Conservation (phyloP, 805 yeast genomes). For the Saccharomycopsis sp. region DNA sequence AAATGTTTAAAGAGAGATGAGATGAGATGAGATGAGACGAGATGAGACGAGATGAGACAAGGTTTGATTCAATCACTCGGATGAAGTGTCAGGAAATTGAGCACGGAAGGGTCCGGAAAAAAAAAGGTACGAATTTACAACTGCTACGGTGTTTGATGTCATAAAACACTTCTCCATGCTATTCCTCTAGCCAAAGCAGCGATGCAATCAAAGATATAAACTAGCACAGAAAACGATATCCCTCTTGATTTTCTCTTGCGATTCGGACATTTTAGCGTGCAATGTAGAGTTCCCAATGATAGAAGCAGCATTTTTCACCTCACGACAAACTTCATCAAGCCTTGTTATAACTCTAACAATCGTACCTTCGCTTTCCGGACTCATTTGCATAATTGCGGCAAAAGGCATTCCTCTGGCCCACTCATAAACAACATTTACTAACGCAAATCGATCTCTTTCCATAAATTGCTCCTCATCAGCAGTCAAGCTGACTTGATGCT, state of each 20-base stretch:
- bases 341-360: conserved; percentile 93
- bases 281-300: conserved; percentile 90
- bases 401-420: conserved; percentile 96
- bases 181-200: too few species aligned
- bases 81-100: too few species aligned
- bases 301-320: conserved; percentile 87
- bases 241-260: conserved; percentile 91
- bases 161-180: too few species aligned
- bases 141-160: background rate
- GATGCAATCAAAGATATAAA: conserved; percentile 69
- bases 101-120: too few species aligned
- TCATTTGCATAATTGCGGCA: conserved; percentile 80
- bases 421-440: conserved; percentile 90
- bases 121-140: too few species aligned
- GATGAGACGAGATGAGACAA: too few species aligned
- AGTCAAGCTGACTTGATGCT: conserved; percentile 65
- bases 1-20: too few species aligned
- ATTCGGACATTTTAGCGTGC: conserved; percentile 80
- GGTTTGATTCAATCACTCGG: too few species aligned
- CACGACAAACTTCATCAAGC: conserved; percentile 89
- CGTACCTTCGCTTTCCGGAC: conserved; percentile 91
- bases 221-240: conserved; percentile 97
- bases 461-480: conserved; percentile 79
- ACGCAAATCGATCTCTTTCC: conserved; percentile 77
- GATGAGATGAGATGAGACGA: too few species aligned